A percentile compares a stretch with the other conserved stretches of the same genome.
Evolutionary conservation across 1,284 basidiomycete genomes (phyloP).

Genomic region (Malassezia nana): DNA sequence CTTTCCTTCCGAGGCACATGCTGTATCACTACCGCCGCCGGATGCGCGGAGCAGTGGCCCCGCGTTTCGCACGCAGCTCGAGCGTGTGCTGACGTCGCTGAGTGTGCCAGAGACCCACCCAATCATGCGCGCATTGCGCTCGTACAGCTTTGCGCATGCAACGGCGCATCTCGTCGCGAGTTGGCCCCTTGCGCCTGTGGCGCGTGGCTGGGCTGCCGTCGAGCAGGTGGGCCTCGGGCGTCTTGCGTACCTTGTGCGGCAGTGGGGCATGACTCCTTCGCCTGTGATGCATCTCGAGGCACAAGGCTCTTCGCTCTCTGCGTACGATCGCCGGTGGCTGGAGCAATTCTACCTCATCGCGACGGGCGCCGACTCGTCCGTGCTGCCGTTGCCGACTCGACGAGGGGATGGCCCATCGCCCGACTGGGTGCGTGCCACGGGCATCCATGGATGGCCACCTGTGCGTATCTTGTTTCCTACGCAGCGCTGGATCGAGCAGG

Average conservation of each 20-base stretch:
- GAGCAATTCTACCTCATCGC: conserved; percentile 41
- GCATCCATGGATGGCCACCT: conserved; percentile 18
- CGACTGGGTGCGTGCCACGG: neutral
- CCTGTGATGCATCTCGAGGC: conserved; percentile 22
- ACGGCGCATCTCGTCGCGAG: conserved; percentile 29
- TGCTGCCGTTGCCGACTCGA: conserved; percentile 19
- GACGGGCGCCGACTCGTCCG: conserved; percentile 21
- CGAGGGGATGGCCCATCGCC: neutral
- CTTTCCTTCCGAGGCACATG: conserved; percentile 20
- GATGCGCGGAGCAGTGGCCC: neutral
- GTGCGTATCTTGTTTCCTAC: conserved; percentile 39
- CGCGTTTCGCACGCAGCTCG: conserved; percentile 25
- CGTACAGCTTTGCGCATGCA: conserved; percentile 19
- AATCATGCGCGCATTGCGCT: conserved; percentile 11
- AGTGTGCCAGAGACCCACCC: conserved; percentile 27
- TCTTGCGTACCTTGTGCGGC: conserved; percentile 25
- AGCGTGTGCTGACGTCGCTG: conserved; percentile 24
- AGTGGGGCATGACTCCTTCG: neutral
- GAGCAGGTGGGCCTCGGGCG: conserved; percentile 33
- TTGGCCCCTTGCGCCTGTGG: conserved; percentile 22
- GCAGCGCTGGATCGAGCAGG: conserved; percentile 25
- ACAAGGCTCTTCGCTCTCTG: conserved; percentile 38
- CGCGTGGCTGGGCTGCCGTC: conserved; percentile 32
- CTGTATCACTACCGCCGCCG: neutral
- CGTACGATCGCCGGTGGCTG: conserved; percentile 36